Base-by-base conservation (phyloP, 768 basidiomycete genomes). In the Boletus barrowsii region DNA sequence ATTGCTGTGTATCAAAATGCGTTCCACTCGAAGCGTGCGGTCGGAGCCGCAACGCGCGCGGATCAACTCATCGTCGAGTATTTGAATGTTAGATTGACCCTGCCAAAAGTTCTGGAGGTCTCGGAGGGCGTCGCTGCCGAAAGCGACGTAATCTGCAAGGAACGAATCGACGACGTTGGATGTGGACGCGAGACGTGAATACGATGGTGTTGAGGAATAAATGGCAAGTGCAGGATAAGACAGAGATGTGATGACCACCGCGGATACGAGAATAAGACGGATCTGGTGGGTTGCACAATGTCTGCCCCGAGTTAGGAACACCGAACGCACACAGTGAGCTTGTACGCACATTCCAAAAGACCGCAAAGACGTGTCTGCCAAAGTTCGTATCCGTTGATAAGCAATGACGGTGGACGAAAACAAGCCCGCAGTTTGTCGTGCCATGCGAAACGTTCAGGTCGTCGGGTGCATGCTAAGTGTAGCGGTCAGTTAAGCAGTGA, bases 261-360 rank as follows among this genome's bases (percentile, higher is more conserved):
- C 83, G 20, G 89, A 93, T 56, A 93, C 85, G 60, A 95, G 80
- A 68, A 95, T 90, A 46, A 94, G 84, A 49, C 90, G 84, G 51
- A 91, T 90, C 71, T 93, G 93, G 70, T 93, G 90, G 2, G 87
- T 90, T 57, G 92, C 90, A 64, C 91, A 93, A 67, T 93, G 91
- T 54, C 91, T 93, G 62, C 43, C 54, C 14, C 56, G 54, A 46
- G 54, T 57, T 36, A 49, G 55, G 40, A 36, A 42, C 43, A 29
- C 18, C 42, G 46, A 22, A 42, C 53, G 41, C 35, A 30, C 13
- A 13, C 13, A 20, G 37, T 30, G 44, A 41, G 18, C 44, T 47
- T 20, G 30, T n/a, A 83, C 90, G 67, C 72, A 91, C 90, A 92
- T 75, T 73, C 90, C 90, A 65, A 92, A 90, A 47, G 80, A 81